These are phyloP conservation scores for Meredithiella fracta DNA, from an alignment of 2,329 filamentous ascomycete genomes.

Conservation along the genomic window DNA sequence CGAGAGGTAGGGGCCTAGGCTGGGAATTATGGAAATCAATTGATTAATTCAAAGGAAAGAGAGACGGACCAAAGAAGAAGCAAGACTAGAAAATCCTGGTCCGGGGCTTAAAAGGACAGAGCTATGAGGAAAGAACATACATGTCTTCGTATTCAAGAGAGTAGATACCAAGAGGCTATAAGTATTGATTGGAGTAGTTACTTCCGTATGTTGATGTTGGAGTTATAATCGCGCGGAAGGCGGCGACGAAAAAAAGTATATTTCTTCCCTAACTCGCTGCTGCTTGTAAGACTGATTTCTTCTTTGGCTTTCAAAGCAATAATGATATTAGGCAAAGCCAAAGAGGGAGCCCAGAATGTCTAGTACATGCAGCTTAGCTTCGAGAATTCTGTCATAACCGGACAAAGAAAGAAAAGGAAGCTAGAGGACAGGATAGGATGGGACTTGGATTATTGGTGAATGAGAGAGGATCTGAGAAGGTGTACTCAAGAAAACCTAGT, in stretches of 20 bases:
- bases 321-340: no score
- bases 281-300: no score
- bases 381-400: no score
- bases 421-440: not conserved
- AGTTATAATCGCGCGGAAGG: no score
- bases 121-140: not conserved
- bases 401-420: not conserved
- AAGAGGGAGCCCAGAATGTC: no score
- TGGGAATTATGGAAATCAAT: not conserved
- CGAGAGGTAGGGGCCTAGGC: not conserved
- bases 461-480: not conserved
- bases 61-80: not conserved
- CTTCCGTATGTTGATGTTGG: no score
- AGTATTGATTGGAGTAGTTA: no score
- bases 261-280: no score
- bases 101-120: no score
- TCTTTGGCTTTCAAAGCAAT: no score
- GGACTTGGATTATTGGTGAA: no score
- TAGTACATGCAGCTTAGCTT: not conserved
- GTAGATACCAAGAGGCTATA: not conserved
- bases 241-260: not conserved
- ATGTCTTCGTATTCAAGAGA: not conserved
- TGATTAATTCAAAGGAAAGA: not conserved
- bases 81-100: not conserved
- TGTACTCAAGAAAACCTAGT: not conserved